Conservation (phyloP, 1,284 basidiomycete genomes). For the Malassezia yamatoensis region DNA sequence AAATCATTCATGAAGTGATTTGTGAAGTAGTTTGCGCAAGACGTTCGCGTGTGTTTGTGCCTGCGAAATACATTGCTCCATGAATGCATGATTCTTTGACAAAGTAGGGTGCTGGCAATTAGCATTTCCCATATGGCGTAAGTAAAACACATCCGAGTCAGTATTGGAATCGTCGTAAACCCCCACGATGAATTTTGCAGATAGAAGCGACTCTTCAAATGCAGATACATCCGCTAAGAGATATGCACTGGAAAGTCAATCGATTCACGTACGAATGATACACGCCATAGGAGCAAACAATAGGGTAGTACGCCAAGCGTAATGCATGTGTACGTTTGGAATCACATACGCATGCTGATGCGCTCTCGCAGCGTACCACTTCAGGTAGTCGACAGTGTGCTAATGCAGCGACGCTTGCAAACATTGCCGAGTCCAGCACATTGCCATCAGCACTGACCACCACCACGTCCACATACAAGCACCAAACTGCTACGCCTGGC, state of each 20-base stretch:
- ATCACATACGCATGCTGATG: slow-evolving; percentile 58
- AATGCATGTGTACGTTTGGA: slow-evolving; percentile 52
- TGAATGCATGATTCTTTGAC: background rate
- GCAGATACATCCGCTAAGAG: slow-evolving; percentile 73
- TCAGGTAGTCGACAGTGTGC: slow-evolving; percentile 65
- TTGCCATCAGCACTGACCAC: slow-evolving; percentile 97
- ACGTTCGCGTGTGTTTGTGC: slow-evolving; percentile 7
- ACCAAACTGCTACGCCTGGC: slow-evolving; percentile 71
- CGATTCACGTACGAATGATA: slow-evolving; percentile 52
- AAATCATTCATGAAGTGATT: background rate
- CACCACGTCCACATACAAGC: slow-evolving; percentile 80
- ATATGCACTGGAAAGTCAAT: slow-evolving; percentile 51
- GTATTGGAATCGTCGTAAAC: slow-evolving; percentile 8
- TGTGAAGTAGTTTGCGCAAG: slow-evolving; percentile 1
- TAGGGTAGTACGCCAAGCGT: slow-evolving; percentile 53
- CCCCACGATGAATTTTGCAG: slow-evolving; percentile 24
- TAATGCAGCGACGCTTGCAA: slow-evolving; percentile 78
- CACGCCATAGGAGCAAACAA: background rate
- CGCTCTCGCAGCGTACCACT: slow-evolving; percentile 59
- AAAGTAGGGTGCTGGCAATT: background rate
- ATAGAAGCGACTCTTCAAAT: slow-evolving; percentile 74
- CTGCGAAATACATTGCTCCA: slow-evolving; percentile 5
- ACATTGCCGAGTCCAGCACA: slow-evolving; percentile 74
- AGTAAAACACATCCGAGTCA: slow-evolving; percentile 3
- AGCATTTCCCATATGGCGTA: background rate